Evolutionary conservation across 2,329 filamentous ascomycete species (phyloP), one percentile per base, ranked within the genome.

Genomic region (Paecilomyces niveus): DNA sequence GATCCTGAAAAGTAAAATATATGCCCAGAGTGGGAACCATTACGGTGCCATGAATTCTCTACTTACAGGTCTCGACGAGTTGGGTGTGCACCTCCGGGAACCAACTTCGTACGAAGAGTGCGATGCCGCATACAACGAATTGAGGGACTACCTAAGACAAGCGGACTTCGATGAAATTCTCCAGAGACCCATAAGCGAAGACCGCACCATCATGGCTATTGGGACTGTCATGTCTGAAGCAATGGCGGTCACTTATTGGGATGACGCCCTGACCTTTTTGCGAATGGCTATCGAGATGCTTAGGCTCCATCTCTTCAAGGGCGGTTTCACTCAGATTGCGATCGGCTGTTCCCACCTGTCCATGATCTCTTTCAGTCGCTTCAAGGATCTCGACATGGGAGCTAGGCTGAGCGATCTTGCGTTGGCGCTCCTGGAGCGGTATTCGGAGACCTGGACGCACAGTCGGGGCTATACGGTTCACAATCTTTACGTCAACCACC

Each of bases 1-100:
- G 77, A 88, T 96, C 49, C 78, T 97, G 35, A 87, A 91, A 69
- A 92, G 90, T 5, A 85, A 91, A 54, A 88, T 96, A 53, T 85
- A 87, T 66, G 85, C 89, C 1, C 86, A 92, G 67, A 82, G 83
- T 57, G 91, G 92, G 1, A 85, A 96, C 63, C 85, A 86, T 29
- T 75, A 80, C 22, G 82, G 82, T 3, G 89, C 92, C 0, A 85
- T 96, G 64, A 75, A 81, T 32, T 84, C 85, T 1, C 77, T 97
- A 24, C 87, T 87, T 66, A 82, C 86, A 53, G 92, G 89, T 61
- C 76, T 97, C 15, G 77, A 75, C 29, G 87, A 87, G 11, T 80
- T 96, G 11, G 89, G 85, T 2, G 81, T 92, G 15, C 73, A 82
- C 1, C 77, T 94, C 11, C 83, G 87, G 33, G 79, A 86, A 1